Conservation (phyloP, 169 alveolate genomes). For the Miamiensis avidus region DNA sequence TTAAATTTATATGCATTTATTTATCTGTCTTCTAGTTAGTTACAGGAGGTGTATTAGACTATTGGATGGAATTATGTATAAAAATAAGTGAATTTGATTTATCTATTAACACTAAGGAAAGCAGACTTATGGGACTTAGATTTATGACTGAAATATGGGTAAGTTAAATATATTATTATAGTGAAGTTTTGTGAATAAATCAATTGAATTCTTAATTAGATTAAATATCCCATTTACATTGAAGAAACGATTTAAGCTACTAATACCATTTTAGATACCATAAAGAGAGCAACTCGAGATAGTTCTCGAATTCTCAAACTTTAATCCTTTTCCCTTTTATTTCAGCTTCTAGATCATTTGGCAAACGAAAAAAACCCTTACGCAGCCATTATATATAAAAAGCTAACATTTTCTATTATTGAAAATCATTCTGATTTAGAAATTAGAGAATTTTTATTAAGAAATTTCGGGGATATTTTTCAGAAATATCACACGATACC, state of each 20-base stretch:
- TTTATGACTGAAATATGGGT: slow-evolving; percentile 53
- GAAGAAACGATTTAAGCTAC: slow-evolving; percentile 53
- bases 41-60: slow-evolving; percentile 50
- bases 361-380: slow-evolving; percentile 67
- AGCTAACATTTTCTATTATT: slow-evolving; percentile 66
- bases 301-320: slow-evolving; percentile 33
- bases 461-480: slow-evolving; percentile 57
- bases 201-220: slow-evolving; percentile 7
- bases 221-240: slow-evolving; percentile 34
- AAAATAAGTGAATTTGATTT: slow-evolving; percentile 59
- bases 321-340: slow-evolving; percentile 43
- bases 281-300: slow-evolving; percentile 45
- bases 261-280: slow-evolving; percentile 51
- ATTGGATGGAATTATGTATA: slow-evolving; percentile 56
- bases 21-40: slow-evolving; percentile 19
- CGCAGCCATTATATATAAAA: slow-evolving; percentile 77
- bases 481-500: slow-evolving; percentile 72
- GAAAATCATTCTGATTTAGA: slow-evolving; percentile 70
- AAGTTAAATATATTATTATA: no score
- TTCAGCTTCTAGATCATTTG: slow-evolving; percentile 60
- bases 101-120: slow-evolving; percentile 45
- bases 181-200: slow-evolving; percentile 38
- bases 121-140: slow-evolving; percentile 48
- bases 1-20: not conserved
- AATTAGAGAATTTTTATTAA: slow-evolving; percentile 65